A percentile compares a stretch with the other conserved stretches of the same genome.
phyloP scores from a whole-genome alignment of 768 basidiomycete genomes.

The Glaciozyma antarctica region DNA sequence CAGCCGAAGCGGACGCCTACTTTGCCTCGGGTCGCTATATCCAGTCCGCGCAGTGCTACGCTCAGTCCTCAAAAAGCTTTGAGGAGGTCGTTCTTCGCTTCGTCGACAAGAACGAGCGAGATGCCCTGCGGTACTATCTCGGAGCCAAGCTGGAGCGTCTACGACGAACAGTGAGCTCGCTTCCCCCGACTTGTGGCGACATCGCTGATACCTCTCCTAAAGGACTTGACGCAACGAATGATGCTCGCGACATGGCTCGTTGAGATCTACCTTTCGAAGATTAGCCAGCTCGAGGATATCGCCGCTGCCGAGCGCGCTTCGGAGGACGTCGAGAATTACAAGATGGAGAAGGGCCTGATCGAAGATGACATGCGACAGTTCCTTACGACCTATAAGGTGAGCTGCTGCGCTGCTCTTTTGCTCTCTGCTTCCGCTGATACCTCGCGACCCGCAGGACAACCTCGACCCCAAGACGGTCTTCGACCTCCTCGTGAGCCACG shows the following conservation, averaged over 20 bases:
- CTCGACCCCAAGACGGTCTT: constrained; percentile 77
- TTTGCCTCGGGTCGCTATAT: constrained; percentile 75
- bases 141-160: constrained; percentile 77
- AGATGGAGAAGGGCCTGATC: constrained; percentile 65
- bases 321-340: constrained; percentile 68
- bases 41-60: constrained; percentile 83
- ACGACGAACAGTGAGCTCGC: constrained; percentile 58
- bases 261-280: constrained; percentile 93
- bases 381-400: constrained; percentile 84
- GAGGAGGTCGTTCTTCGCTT: constrained; percentile 89
- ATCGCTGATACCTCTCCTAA: not conserved
- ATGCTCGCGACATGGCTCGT: constrained; percentile 98
- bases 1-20: constrained; percentile 68
- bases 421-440: not conserved
- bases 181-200: not conserved
- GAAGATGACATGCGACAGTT: constrained; percentile 92
- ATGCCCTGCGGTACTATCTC: constrained; percentile 80
- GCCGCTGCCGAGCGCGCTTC: constrained; percentile 62
- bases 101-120: constrained; percentile 77
- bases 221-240: constrained; percentile 92
- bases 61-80: constrained; percentile 67
- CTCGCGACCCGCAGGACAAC: constrained; percentile 50
- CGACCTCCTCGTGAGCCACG: constrained; percentile 87
- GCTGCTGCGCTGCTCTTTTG: constrained; percentile 12
- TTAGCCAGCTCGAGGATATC: constrained; percentile 88